Base-by-base conservation (phyloP, 495 filamentous ascomycete species). In the Aspergillus kassunensis region DNA sequence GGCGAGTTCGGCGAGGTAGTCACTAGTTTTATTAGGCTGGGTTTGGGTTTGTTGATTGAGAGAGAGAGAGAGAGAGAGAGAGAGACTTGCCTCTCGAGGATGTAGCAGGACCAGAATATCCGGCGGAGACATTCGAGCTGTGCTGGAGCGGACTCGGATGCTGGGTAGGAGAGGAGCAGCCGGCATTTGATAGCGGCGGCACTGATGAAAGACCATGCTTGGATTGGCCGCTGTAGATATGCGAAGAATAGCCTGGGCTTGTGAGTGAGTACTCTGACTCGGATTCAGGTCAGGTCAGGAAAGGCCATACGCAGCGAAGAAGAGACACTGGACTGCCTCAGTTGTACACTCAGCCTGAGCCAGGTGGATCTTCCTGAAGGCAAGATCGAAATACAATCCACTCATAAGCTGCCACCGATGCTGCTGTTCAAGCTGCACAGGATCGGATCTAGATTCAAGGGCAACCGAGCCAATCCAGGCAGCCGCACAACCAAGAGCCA, bases 41-140 rank as follows among this genome's bases (percentile, higher is more conserved):
- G 4, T 21, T 27, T 27, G 24, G n/a, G n/a, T 21, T 19, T 40
- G 5, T n/a, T 18, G 36, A 37, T 44, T 18, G 2, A 16, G 13
- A 19, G 24, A 9, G 24, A n/a, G n/a, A n/a, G n/a, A 27, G 9
- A 27, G 24, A 18, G 2, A 9, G 20, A 4, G 12, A 5, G 35
- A 16, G 21, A 24, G n/a, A 18, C 21, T 13, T 1, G 58, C 59
- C 67, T 71, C 44, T 77, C 74, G 8, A 77, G 64, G 15, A 77
- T 70, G 53, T 73, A 77, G 45, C 71, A 74, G 0, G 72, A 71
- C 72, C 74, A 77, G 47, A 77, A 77, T 19, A 77, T 75, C 6
- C 73, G 61, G 6, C 66, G 61, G 19, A 75, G 65, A 20, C 71
- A 69, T 57, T 77, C 72, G 30, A 60, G 54, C 31, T 72, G 64